Evolutionary conservation across 1,284 basidiomycete genomes (phyloP).

Genomic region (Mycosarcoma mackinlayi): DNA sequence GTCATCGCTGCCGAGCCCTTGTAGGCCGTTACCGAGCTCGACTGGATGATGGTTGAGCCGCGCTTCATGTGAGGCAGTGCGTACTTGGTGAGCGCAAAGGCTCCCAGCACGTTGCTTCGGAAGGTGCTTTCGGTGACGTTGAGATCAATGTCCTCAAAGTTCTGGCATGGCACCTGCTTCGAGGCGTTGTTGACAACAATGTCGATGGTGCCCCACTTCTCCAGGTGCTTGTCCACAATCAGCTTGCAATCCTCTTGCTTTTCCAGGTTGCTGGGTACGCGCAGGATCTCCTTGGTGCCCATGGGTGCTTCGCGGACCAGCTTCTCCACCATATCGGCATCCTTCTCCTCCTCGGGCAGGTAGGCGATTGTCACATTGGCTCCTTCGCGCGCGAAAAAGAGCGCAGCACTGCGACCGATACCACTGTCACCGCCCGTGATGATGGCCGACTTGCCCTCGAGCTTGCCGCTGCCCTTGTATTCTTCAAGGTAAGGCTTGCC

Average conservation of each 20-base stretch:
- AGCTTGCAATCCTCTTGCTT: constrained; percentile 68
- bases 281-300: constrained; percentile 67
- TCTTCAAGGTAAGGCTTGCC: constrained; percentile 74
- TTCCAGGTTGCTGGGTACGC: constrained; percentile 72
- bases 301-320: constrained; percentile 48
- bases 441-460: constrained; percentile 74
- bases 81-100: constrained; percentile 59
- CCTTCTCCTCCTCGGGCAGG: constrained; percentile 75
- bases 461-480: constrained; percentile 72
- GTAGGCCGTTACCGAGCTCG: constrained; percentile 75
- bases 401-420: constrained; percentile 75
- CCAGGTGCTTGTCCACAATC: constrained; percentile 73
- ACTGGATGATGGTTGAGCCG: constrained; percentile 76
- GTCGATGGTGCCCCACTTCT: constrained; percentile 63
- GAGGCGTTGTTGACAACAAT: constrained; percentile 75
- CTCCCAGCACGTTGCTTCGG: constrained; percentile 54
- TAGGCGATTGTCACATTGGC: constrained; percentile 77
- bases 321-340: constrained; percentile 66
- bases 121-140: constrained; percentile 50
- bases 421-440: constrained; percentile 75
- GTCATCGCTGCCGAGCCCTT: constrained; percentile 70
- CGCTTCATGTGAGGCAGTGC: constrained; percentile 75
- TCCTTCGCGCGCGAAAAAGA: constrained; percentile 76
- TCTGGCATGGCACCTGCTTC: constrained; percentile 72
- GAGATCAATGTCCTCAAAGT: constrained; percentile 58